Base-by-base conservation (phyloP, 306 rosid genomes). In the Cicer yamashitae region DNA sequence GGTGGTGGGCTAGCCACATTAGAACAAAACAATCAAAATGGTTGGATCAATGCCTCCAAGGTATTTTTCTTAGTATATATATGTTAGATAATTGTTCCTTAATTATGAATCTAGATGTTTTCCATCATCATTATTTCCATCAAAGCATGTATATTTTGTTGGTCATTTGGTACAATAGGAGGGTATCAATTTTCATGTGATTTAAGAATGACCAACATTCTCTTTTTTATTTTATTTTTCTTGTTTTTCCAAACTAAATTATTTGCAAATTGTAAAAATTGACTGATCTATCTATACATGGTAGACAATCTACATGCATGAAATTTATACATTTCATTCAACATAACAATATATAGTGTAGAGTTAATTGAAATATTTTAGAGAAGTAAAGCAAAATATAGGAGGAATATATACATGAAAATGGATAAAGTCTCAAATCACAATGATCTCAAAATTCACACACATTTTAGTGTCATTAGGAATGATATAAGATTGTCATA, bases 1-100 rank as follows among this genome's bases (percentile, higher is more conserved):
- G 98, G 97, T 96, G 99, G 99, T 96, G 99, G 99, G 96, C 96
- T 2, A 96, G 98, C 86, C 99, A 96, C 88, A 72, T 96, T 77
- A 84, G 99, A 73, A 92, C 99, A 46, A 96, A 96, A 53, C 99
- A 96, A 82, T 92, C 99, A 7, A 96, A 88, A 92, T 96, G 99
- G 99, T 90, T 96, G 52, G 98, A 96, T 77, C 88, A 92, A 73
- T 87, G 87, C 82, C 89, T 96, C 84, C 92, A 83, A 71, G 99
- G 99, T 88, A 84, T 10, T 64, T 74, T 73, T 30, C 5, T 74
- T 68, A 20, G 58, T 34, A n/a, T 47, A 63, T 22, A 17, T n/a
- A 14, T 47, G 37, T 1, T 44, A 38, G 4, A 7, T 13, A 13
- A 7, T 44, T 41, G 30, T 59, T 43, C 60, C 71, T 50, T 46